Base-by-base conservation (phyloP, 2,329 filamentous ascomycete species). In the Colletotrichum caudatum region DNA sequence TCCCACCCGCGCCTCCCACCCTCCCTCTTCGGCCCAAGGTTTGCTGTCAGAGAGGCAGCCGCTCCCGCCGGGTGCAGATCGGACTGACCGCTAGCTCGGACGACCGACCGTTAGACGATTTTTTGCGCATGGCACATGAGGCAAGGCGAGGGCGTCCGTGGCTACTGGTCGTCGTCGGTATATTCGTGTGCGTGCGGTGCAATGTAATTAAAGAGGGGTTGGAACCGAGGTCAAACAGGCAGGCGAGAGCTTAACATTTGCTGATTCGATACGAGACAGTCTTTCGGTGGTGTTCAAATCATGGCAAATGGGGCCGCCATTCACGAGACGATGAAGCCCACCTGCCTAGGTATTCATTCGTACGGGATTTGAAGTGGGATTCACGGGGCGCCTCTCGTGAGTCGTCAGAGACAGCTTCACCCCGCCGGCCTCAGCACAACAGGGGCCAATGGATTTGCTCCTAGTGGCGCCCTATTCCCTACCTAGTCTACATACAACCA, bases 31-130 rank as follows among this genome's bases (percentile, higher is more conserved):
- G 54, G 35, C 62, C 26, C 54, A 57, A 59, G 39, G 44, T 53
- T 66, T 26, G 53, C 66, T 68, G 59, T 64, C 59, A 68, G 37
- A 44, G 61, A 53, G 59, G 50, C 39, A 48, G 48, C 59, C 59
- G 61, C 39, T 67, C 48, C 65, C 58, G 64, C 39, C 50, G 23
- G 23, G 51, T 29, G 46, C 41, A 69, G 33, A 62, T 71, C 51
- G 68, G 68, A 68, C 64, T 68, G 58, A 33, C 68, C 64, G 64
- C 37, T 41, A 59, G 68, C 68, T 71, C 64, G 53, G 64, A 70
- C 67, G 64, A 67, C 41, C 37, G 46, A 48, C 46, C 14, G 44
- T 54, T 50, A 48, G 51, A 67, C 57, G 53, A 50, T 48, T 44
- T 46, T 51, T 37, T 64, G 48, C 37, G 18, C 33, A 29, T 23